These are phyloP conservation scores for Fusarium sp. DNA, from an alignment of 2,329 filamentous ascomycete genomes.

Conservation along the genomic window DNA sequence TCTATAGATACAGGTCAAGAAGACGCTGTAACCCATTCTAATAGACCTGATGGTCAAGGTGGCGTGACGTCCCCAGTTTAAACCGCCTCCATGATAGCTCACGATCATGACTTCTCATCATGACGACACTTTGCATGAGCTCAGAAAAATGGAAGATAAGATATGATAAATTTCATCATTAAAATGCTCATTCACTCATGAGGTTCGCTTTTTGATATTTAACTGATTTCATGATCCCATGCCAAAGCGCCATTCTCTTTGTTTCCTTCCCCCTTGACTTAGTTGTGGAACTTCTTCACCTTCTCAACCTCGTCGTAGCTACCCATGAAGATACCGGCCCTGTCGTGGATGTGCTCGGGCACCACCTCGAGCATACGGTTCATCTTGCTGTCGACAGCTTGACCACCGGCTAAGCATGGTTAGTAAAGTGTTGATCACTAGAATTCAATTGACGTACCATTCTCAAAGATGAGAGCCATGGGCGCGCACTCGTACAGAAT, in stretches of 20 bases:
- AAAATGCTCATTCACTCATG: conserved; percentile 40
- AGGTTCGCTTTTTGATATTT: conserved; percentile 35
- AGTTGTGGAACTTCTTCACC: conserved; percentile 81
- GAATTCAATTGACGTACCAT: conserved; percentile 69
- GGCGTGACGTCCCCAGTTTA: neutral
- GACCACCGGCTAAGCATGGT: conserved; percentile 77
- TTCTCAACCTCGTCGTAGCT: conserved; percentile 96
- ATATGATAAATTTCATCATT: conserved; percentile 37
- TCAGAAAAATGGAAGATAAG: neutral
- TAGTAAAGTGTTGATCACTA: conserved; percentile 28
- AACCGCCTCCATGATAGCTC: conserved; percentile 15
- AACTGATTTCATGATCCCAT: conserved; percentile 31
- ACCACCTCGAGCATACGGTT: conserved; percentile 87
- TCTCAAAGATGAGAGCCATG: conserved; percentile 99
- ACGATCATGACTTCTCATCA: conserved; percentile 28
- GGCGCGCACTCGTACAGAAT: conserved; percentile 98
- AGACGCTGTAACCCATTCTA: neutral
- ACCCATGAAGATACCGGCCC: conserved; percentile 94
- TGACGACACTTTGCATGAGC: conserved; percentile 16
- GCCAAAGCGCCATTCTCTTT: conserved; percentile 12
- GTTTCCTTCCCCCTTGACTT: conserved; percentile 7
- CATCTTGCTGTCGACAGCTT: conserved; percentile 93
- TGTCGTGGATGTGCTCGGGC: conserved; percentile 93
- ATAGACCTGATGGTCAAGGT: neutral
- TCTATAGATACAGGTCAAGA: neutral